A percentile compares a stretch with the other conserved stretches of the same genome.
Conservation (phyloP, 2,329 filamentous ascomycete genomes). For the Phaeomoniella chlamydospora region DNA sequence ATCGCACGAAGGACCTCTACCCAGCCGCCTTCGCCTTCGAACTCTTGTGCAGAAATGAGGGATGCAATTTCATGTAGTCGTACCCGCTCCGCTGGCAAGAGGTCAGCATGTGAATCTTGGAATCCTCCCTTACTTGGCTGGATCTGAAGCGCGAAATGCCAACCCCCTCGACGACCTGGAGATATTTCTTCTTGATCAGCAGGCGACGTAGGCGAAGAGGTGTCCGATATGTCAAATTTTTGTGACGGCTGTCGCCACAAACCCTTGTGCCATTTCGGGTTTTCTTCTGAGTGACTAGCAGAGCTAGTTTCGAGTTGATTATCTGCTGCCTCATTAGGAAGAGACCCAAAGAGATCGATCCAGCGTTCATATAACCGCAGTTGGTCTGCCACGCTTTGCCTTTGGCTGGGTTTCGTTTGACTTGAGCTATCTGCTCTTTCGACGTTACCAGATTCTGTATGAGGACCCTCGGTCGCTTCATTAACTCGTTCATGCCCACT, state of each 20-base stretch:
- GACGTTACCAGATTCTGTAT: neutral
- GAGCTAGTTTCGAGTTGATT: neutral
- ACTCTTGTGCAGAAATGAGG: neutral
- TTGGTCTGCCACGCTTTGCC: neutral
- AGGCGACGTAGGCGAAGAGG: too few species aligned
- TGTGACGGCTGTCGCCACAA: neutral
- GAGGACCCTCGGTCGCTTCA: too few species aligned
- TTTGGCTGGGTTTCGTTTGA: neutral
- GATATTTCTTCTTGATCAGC: too few species aligned
- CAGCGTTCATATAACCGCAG: neutral
- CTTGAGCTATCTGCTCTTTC: neutral
- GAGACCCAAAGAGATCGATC: neutral
- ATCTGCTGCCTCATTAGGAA: neutral
- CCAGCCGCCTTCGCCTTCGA: neutral
- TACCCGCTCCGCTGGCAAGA: neutral
- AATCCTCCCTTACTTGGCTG: neutral
- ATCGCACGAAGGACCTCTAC: neutral
- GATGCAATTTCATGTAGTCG: neutral
- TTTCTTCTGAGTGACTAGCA: too few species aligned
- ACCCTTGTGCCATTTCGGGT: neutral
- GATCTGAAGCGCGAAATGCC: neutral
- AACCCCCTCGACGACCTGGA: too few species aligned
- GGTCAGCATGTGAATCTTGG: neutral
- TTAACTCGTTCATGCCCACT: too few species aligned
- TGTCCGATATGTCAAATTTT: neutral